A percentile compares a stretch with the other conserved stretches of the same genome.
phyloP scores from a whole-genome alignment of 306 rosid species.

The Ceratonia siliqua region DNA sequence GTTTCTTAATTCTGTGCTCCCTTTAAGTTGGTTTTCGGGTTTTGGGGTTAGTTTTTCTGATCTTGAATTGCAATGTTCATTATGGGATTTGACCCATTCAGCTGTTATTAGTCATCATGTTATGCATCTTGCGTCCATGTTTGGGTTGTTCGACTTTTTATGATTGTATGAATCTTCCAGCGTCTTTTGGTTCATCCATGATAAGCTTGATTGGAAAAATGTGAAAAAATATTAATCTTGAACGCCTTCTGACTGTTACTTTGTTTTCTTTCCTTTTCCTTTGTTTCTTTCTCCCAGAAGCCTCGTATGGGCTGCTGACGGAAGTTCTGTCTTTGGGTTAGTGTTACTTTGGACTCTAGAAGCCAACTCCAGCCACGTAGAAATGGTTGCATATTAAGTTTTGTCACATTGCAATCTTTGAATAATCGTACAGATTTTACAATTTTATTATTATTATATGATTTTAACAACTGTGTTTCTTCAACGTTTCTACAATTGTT shows the following conservation, averaged over 20 bases:
- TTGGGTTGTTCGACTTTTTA: neutral
- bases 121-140: neutral
- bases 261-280: neutral
- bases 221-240: neutral
- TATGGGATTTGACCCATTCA: neutral
- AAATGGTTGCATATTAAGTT: neutral
- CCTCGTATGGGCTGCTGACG: neutral
- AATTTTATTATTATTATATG: neutral
- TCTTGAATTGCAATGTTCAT: neutral
- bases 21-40: neutral
- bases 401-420: neutral
- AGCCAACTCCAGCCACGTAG: neutral
- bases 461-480: neutral
- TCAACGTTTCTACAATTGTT: neutral
- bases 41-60: conserved; percentile 26
- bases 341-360: neutral
- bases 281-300: neutral
- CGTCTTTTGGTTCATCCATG: neutral
- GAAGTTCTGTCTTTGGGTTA: neutral
- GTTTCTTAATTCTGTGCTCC: neutral
- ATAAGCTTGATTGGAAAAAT: neutral
- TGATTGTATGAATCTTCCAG: neutral
- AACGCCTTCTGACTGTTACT: neutral
- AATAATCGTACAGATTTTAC: neutral
- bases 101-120: neutral